Evolutionary conservation across 208 protist genomes (phyloP), one percentile per base, ranked within the genome.

Genomic region (Leishmania tropica): DNA sequence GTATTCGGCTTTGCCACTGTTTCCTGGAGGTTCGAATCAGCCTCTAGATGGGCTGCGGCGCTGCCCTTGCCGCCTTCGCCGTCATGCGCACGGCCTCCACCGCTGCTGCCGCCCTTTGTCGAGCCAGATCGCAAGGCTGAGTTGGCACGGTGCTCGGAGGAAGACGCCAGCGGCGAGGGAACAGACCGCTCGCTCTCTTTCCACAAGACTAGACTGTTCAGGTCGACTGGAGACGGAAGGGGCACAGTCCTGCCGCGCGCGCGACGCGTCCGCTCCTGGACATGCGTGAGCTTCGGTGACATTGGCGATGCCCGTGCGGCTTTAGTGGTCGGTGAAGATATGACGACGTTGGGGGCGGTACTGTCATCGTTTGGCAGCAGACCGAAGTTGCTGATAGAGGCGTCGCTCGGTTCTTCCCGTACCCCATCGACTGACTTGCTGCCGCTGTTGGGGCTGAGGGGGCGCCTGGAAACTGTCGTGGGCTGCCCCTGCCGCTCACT

Each of bases 191-290:
- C 53, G 7, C 21, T 79, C 62, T 28, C 48, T 1, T 31, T 73
- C 28, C 19, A 54, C n/a, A 70, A 72, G 19, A 68, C 35, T 21
- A 75, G 48, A n/a, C 42, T 79, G 75, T 70, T 74, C 10, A 70
- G 48, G 24, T 47, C 68, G 0, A 75, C 80, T 2, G 80, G 80
- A 37, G 80, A 84, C 6, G 80, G 80, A 3, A 70, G 42, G 45
- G 40, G 80, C n/a, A 80, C 45, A 31, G 15, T 42, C 7, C 28
- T 47, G 2, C 67, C 56, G 0, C 37, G 37, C 35, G 2, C 13
- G 53, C 24, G 54, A 37, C 56, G n/a, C 13, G 72, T 6, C 11
- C 72, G 72, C 31, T 21, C 28, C 45, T 56, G 3, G 31, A 15
- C 72, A 21, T 58, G 72, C 17, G 75, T 2, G 24, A 67, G 56